A percentile compares a stretch with the other conserved stretches of the same genome.
phyloP scores from a whole-genome alignment of 805 yeast genomes.

The Wickerhamiella parazyma region DNA sequence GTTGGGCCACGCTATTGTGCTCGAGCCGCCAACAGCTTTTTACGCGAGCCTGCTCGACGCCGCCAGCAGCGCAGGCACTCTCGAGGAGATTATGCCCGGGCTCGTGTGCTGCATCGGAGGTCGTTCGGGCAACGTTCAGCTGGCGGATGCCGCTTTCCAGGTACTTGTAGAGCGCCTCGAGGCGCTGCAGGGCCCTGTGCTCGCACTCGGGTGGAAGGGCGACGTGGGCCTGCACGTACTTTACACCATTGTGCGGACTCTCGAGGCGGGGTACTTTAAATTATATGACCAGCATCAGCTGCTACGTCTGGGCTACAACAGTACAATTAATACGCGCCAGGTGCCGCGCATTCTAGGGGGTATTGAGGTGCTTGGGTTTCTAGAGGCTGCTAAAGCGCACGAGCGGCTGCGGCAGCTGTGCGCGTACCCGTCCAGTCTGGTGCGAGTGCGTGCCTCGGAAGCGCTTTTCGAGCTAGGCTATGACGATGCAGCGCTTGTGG shows the following conservation, averaged over 20 bases:
- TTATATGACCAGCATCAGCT: slow-evolving; percentile 25
- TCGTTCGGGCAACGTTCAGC: slow-evolving; percentile 15
- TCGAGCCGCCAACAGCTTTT: not conserved
- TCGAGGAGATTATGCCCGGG: not conserved
- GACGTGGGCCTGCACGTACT: slow-evolving; percentile 9
- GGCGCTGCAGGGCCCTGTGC: slow-evolving; percentile 8
- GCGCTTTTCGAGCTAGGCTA: slow-evolving; percentile 29
- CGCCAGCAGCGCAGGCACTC: not conserved
- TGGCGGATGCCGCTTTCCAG: slow-evolving; percentile 20
- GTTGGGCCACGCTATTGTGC: not conserved
- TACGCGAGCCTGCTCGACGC: not conserved
- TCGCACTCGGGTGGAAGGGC: slow-evolving; percentile 2
- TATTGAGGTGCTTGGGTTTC: slow-evolving; percentile 32
- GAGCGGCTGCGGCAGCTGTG: slow-evolving; percentile 24
- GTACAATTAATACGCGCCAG: slow-evolving; percentile 39
- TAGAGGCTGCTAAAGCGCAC: slow-evolving; percentile 20
- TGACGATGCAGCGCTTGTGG: slow-evolving; percentile 7
- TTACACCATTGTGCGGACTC: slow-evolving; percentile 9
- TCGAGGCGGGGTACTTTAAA: slow-evolving; percentile 7
- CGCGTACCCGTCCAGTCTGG: slow-evolving; percentile 26
- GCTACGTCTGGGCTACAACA: slow-evolving; percentile 38
- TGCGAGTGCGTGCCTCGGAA: slow-evolving; percentile 31
- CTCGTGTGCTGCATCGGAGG: slow-evolving; percentile 13
- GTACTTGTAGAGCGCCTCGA: slow-evolving; percentile 10
- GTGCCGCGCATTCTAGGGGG: slow-evolving; percentile 29